Conservation (phyloP, 2,329 filamentous ascomycete species). For the Microascus cirrosus region DNA sequence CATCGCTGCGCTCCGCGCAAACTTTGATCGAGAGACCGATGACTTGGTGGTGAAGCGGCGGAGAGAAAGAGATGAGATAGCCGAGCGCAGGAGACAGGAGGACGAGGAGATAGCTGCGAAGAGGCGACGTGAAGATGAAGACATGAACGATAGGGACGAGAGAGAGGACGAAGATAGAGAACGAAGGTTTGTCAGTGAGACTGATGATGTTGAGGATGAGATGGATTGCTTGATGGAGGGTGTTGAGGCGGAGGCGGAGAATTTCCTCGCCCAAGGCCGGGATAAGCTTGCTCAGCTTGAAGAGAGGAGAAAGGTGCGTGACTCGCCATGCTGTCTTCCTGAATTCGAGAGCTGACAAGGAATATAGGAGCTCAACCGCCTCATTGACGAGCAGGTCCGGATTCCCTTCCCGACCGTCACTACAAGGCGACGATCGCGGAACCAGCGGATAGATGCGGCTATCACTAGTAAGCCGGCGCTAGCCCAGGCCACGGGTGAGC, state of each 20-base stretch:
- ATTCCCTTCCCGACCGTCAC: conserved; percentile 17
- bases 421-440: conserved; percentile 6
- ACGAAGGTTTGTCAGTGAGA: conserved; percentile 17
- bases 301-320: conserved; percentile 17
- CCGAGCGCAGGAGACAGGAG: conserved; percentile 20
- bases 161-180: conserved; percentile 19
- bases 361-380: conserved; percentile 26
- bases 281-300: conserved; percentile 20
- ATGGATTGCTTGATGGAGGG: conserved; percentile 20
- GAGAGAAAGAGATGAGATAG: conserved; percentile 28
- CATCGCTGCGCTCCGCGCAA: conserved; percentile 17
- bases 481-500: conserved; percentile 1
- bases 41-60: conserved; percentile 22
- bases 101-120: conserved; percentile 20
- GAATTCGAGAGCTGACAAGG: background rate
- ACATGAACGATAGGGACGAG: background rate
- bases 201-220: conserved; percentile 19
- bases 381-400: conserved; percentile 28
- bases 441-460: background rate
- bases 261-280: conserved; percentile 17
- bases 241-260: conserved; percentile 19
- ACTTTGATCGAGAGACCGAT: conserved; percentile 19
- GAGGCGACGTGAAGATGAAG: conserved; percentile 6
- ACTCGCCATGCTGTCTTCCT: background rate
- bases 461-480: conserved; percentile 5